These are phyloP conservation scores for Jamesozyma spencerorum DNA, from an alignment of 805 yeast species.

Conservation along the genomic window DNA sequence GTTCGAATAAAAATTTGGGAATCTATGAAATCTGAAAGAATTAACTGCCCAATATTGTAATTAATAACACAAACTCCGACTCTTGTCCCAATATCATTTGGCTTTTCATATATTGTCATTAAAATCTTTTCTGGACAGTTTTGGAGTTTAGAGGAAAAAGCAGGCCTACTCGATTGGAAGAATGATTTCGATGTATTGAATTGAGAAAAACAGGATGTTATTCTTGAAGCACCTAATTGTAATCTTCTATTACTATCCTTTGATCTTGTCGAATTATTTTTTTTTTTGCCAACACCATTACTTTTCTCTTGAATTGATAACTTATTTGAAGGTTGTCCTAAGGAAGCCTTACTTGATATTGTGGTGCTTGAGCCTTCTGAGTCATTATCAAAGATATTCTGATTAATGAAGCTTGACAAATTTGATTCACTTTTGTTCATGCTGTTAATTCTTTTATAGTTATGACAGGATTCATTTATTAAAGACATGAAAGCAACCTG, in stretches of 20 bases:
- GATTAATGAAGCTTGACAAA: slow-evolving; percentile 12
- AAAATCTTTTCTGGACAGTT: slow-evolving; percentile 13
- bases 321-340: too few relatives aligned
- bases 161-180: neutral
- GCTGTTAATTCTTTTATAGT: neutral
- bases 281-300: too few relatives aligned
- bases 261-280: too few relatives aligned
- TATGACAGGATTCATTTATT: too few relatives aligned
- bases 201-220: neutral
- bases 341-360: neutral
- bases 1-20: slow-evolving; percentile 40
- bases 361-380: too few relatives aligned
- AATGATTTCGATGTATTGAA: neutral
- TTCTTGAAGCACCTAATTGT: too few relatives aligned
- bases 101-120: slow-evolving; percentile 24
- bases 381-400: slow-evolving; percentile 7
- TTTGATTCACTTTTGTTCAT: slow-evolving; percentile 9
- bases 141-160: neutral
- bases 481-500: too few relatives aligned
- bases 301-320: too few relatives aligned
- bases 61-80: slow-evolving; percentile 36
- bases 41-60: slow-evolving; percentile 32
- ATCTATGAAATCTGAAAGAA: slow-evolving; percentile 33
- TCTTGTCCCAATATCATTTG: slow-evolving; percentile 18
- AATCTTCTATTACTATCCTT: too few relatives aligned